phyloP scores from a whole-genome alignment of 176 grass and related monocot species.

The Aegilops speltoides region DNA sequence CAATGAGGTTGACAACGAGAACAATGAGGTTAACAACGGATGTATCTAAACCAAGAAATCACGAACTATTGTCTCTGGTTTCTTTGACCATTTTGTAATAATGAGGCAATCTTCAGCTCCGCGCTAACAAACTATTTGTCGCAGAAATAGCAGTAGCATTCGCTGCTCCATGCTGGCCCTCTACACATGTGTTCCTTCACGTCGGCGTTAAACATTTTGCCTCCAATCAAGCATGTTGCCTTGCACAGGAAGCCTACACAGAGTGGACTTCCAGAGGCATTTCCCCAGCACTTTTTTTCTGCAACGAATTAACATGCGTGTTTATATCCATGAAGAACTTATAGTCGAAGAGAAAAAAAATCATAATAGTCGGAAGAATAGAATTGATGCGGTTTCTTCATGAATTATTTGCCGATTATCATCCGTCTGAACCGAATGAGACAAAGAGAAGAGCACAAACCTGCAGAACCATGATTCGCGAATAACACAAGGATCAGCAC shows the following conservation, averaged over 20 bases:
- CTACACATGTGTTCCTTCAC: not conserved
- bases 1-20: not conserved
- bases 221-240: not conserved
- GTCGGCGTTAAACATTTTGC: not conserved
- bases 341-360: not conserved
- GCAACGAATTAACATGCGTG: not conserved
- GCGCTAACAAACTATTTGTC: not conserved
- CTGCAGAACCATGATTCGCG: not conserved
- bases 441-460: conserved; percentile 2
- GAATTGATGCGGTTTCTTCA: not conserved
- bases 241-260: not conserved
- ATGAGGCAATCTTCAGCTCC: not conserved
- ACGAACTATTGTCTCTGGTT: not conserved
- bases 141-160: conserved; percentile 10
- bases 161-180: not conserved
- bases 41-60: not conserved
- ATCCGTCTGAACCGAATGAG: not conserved
- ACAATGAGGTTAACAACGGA: no score
- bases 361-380: not conserved
- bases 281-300: not conserved
- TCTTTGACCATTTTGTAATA: not conserved
- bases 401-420: no score
- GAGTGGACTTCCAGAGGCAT: not conserved
- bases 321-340: not conserved
- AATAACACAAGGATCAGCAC: not conserved